A percentile compares a stretch with the other conserved stretches of the same genome.
These are phyloP conservation scores for Arabis alpina DNA, from an alignment of 345 rosid species.

Conservation along the genomic window DNA sequence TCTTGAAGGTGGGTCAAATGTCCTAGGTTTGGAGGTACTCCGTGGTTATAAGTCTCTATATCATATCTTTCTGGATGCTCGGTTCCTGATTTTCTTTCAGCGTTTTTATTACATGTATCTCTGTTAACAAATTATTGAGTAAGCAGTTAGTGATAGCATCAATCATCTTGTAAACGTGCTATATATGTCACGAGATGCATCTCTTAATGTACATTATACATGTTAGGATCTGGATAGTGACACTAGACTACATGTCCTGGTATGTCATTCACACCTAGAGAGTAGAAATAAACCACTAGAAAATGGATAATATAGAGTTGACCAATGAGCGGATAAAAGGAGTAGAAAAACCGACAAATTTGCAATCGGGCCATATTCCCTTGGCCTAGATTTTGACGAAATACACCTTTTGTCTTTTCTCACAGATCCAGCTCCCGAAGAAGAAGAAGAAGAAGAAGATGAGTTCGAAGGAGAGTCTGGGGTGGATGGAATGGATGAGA, in stretches of 20 bases:
- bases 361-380: conserved; percentile 29
- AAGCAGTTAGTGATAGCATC: no score
- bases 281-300: not conserved
- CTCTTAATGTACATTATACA: not conserved
- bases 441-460: conserved; percentile 32
- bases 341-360: not conserved
- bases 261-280: not conserved
- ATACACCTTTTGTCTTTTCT: conserved; percentile 31
- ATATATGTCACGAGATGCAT: no score
- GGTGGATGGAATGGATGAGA: conserved; percentile 95
- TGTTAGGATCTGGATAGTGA: not conserved
- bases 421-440: conserved; percentile 30
- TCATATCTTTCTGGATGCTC: not conserved
- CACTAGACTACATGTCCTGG: no score
- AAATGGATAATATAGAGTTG: not conserved
- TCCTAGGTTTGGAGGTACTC: not conserved
- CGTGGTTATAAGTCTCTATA: not conserved
- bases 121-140: no score
- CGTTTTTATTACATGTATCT: not conserved
- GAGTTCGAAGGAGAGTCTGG: conserved; percentile 64
- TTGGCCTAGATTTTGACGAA: conserved; percentile 38
- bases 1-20: no score
- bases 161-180: no score
- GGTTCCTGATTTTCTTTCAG: not conserved
- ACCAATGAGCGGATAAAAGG: not conserved